Conservation (phyloP, 208 protist species). For the Crithidia brevicula region DNA sequence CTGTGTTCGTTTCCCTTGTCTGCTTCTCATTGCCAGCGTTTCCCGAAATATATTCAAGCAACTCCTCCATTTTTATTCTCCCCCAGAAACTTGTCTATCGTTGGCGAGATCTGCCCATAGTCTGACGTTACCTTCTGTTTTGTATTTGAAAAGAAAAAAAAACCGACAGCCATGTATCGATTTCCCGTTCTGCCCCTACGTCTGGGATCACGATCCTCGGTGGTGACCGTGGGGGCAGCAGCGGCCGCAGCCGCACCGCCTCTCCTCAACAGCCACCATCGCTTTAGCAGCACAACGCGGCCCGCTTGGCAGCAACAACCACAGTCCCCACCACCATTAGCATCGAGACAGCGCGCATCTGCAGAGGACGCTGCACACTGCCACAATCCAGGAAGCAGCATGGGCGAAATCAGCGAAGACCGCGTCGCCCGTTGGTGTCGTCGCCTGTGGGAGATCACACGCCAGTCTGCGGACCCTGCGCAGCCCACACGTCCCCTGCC, state of each 20-base stretch:
- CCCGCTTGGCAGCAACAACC: not conserved
- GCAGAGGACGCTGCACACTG: not conserved
- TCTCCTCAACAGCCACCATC: not conserved
- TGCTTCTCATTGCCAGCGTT: no score
- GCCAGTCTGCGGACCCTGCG: slow-evolving; percentile 13
- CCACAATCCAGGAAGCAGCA: not conserved
- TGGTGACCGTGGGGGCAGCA: not conserved
- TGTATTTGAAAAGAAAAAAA: not conserved
- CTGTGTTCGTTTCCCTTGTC: no score
- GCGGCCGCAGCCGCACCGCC: not conserved
- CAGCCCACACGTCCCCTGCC: slow-evolving; percentile 2
- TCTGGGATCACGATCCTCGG: no score
- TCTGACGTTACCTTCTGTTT: no score
- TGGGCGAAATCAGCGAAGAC: slow-evolving; percentile 43
- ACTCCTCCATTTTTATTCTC: not conserved
- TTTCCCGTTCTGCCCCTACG: not conserved
- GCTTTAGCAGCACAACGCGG: not conserved
- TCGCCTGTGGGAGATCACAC: slow-evolving; percentile 61
- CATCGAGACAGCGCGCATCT: no score
- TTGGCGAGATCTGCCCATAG: no score
- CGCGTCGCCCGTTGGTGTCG: slow-evolving; percentile 74
- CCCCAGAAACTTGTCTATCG: no score
- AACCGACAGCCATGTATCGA: slow-evolving; percentile 1
- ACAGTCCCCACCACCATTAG: no score
- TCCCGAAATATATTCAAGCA: no score